Base-by-base conservation (phyloP, 306 rosid species). In the Delonix regia region DNA sequence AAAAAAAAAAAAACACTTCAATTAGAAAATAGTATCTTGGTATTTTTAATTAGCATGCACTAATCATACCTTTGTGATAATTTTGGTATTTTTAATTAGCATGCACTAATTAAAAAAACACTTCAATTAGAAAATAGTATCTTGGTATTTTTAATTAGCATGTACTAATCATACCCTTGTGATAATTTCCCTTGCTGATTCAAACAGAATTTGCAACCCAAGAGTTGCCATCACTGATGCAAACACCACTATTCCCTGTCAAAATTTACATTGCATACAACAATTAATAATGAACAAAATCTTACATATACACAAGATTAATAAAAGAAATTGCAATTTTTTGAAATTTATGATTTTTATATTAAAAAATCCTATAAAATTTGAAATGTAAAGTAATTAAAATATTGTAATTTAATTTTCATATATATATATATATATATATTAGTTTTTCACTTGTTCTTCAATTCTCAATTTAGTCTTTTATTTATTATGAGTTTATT, bases 201-300 rank as follows among this genome's bases (percentile, higher is more conserved):
- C 98, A 65, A 92, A 84, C 80, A 95, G 73, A 71, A 95, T 89
- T 77, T 95, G 98, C 71, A 91, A 73, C 67, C 99, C 98, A 12
- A 95, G 97, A 82, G 99, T 95, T 3, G 98, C 88, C 99, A 95
- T 95, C 44, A 92, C 89, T 13, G 99, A 87, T 64, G 98, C 97
- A 72, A 95, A 95, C 44, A 95, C 96, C 36, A 95, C 93, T 45
- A 95, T 89, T 44, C 99, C 99, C 97, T 94, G 86, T 64, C 44
- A 73, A 69, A 12, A 70, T n/a, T 74, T 2, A 38, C 47, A 28
- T 41, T 41, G 19, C 27, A 27, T 22, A 74, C 16, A 39, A 80
- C 18, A 2, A 15, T 28, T 34, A n/a, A 7, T 4, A 65, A 34
- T 3, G 7, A 38, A n/a, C 5, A 49, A 49, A 5, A 49, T 16